Percentiles rank a stretch among this genome's conserved stretches.
phyloP scores from a whole-genome alignment of 1,284 basidiomycete genomes.

The Retiboletus flavoniger region DNA sequence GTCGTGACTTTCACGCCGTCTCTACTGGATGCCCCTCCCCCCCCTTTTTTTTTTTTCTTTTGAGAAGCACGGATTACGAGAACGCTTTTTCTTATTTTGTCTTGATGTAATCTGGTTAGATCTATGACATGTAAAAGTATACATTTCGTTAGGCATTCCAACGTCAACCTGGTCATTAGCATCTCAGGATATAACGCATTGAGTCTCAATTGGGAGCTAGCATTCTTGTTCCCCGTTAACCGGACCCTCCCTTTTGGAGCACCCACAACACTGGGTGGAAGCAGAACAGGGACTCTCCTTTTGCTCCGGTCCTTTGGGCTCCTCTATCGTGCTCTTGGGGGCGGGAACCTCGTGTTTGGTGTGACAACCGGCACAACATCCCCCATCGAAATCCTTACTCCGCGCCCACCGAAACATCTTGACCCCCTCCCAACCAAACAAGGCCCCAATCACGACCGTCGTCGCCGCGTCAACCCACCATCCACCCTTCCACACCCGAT shows the following conservation, averaged over 20 bases:
- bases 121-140: slow-evolving; percentile 11
- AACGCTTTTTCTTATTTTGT: background rate
- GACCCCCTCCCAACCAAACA: slow-evolving; percentile 45
- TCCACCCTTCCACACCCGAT: slow-evolving; percentile 40
- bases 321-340: background rate
- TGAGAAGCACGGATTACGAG: slow-evolving; percentile 2
- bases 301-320: background rate
- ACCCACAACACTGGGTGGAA: background rate
- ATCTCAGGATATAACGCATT: background rate
- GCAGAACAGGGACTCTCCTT: background rate
- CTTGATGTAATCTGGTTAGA: slow-evolving; percentile 12
- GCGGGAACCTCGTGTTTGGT: slow-evolving; percentile 17
- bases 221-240: background rate
- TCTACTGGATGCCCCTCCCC: background rate
- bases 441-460: slow-evolving; percentile 37
- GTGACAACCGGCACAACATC: slow-evolving; percentile 33
- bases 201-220: background rate
- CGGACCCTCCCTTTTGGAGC: background rate
- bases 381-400: slow-evolving; percentile 38
- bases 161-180: background rate
- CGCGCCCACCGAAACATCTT: slow-evolving; percentile 43
- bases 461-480: slow-evolving; percentile 51
- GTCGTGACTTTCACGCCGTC: background rate
- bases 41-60: background rate
- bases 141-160: background rate